Conservation (phyloP, 805 yeast genomes). For the Wickerhamiella galacta region DNA sequence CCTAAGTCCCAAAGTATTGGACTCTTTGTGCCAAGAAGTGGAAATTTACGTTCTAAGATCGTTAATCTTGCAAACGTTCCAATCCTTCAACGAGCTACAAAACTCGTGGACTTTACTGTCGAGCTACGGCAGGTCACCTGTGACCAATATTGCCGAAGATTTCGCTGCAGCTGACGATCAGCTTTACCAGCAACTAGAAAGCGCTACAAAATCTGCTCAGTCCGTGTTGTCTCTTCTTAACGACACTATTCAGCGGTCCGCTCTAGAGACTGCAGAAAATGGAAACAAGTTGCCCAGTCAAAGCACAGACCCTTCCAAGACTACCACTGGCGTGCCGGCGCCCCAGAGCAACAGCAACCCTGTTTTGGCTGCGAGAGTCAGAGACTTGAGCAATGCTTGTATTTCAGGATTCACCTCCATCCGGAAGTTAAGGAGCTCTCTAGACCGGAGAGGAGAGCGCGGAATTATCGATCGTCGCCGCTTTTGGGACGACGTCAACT, state of each 20-base stretch:
- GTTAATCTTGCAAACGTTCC: constrained; percentile 41
- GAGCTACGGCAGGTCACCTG: neutral
- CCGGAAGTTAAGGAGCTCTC: constrained; percentile 39
- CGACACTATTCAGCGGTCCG: constrained; percentile 13
- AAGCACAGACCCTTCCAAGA: constrained; percentile 61
- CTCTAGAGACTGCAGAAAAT: constrained; percentile 11
- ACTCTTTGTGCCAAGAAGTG: constrained; percentile 20
- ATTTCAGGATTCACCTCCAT: constrained; percentile 72
- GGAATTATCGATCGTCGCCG: constrained; percentile 36
- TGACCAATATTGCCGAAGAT: constrained; percentile 14
- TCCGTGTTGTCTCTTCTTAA: constrained; percentile 13
- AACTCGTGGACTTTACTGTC: constrained; percentile 38
- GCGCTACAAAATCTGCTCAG: constrained; percentile 35
- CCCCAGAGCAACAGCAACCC: constrained; percentile 24
- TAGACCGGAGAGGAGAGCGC: constrained; percentile 35
- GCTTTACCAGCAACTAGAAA: constrained; percentile 43
- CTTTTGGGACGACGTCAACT: constrained; percentile 75
- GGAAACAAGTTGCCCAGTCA: constrained; percentile 34
- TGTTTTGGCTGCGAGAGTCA: constrained; percentile 41
- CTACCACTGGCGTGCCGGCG: no score
- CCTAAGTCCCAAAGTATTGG: constrained; percentile 2
- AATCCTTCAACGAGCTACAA: constrained; percentile 47
- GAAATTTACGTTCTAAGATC: constrained; percentile 52
- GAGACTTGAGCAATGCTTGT: constrained; percentile 64
- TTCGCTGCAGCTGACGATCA: constrained; percentile 44